Evolutionary conservation across 768 basidiomycete species (phyloP).

Genomic region (Trametes sanguinea): DNA sequence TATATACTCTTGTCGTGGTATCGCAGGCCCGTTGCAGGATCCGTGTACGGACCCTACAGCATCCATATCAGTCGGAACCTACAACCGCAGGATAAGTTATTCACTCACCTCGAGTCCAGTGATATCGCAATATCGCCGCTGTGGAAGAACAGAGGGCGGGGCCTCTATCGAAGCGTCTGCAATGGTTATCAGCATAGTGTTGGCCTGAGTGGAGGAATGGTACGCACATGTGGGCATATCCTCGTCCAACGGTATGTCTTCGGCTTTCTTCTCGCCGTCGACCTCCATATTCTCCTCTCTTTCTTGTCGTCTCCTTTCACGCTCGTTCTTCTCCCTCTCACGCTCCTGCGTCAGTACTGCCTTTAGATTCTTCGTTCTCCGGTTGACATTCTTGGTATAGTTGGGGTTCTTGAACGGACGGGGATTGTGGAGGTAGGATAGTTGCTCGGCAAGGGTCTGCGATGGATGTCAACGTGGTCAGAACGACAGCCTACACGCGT

Average conservation of each 20-base stretch:
- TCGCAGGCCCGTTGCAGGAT: slow-evolving; percentile 76
- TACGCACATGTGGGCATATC: slow-evolving; percentile 73
- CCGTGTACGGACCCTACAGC: slow-evolving; percentile 75
- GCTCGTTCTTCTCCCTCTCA: slow-evolving; percentile 69
- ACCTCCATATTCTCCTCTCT: slow-evolving; percentile 61
- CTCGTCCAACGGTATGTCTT: slow-evolving; percentile 42
- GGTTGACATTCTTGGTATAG: slow-evolving; percentile 68
- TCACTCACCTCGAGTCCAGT: slow-evolving; percentile 71
- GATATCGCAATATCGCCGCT: slow-evolving; percentile 80
- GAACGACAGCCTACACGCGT: no score
- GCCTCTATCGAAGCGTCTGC: slow-evolving; percentile 78
- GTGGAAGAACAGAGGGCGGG: slow-evolving; percentile 78
- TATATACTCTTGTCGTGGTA: slow-evolving; percentile 90
- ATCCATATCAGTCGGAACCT: background rate
- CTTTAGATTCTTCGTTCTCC: slow-evolving; percentile 80
- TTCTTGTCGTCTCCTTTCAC: slow-evolving; percentile 57
- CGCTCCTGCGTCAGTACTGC: slow-evolving; percentile 76
- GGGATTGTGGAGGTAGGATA: slow-evolving; percentile 69
- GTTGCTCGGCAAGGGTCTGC: slow-evolving; percentile 71
- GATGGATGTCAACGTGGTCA: background rate
- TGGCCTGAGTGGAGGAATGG: background rate
- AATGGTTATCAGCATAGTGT: background rate
- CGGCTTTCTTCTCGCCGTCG: slow-evolving; percentile 41
- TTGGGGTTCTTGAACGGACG: slow-evolving; percentile 78
- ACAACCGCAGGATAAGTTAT: background rate